Evolutionary conservation across 768 basidiomycete species (phyloP), one percentile per base, ranked within the genome.

Genomic region (Thelephora aurantiotincta): DNA sequence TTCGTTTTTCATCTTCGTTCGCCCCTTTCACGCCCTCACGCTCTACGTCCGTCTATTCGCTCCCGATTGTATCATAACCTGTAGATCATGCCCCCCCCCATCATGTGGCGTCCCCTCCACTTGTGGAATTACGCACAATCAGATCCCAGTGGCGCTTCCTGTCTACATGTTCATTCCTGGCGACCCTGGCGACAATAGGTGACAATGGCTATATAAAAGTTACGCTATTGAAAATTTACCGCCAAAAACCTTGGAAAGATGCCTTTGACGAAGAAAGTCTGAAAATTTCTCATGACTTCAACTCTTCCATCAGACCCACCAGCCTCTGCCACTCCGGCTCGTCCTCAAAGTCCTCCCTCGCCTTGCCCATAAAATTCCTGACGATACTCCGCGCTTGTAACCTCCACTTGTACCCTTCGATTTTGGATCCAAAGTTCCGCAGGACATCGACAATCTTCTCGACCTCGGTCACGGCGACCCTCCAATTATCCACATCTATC

Each of bases 311-410:
- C 55, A 91, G 60, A 51, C 71, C 75, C 56, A 70, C 68, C 57
- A 98, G 66, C 51, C 69, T 68, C 22, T 67, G 60, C 82, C 86
- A 97, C 66, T 90, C 91, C 3, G 79, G 73, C 60, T 96, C 87
- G 45, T 92, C 92, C 61, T 83, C 86, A 53, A 92, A 97, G 49
- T 68, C 87, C 22, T 41, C 38, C 62, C 70, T 80, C 50, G 87
- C 89, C 50, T 87, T 70, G 6, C 86, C 93, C 65, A 88, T 74
- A 64, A 97, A 98, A 45, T 81, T 84, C 64, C 93, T 71, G 50
- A 97, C 74, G 48, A 97, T 70, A 51, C 89, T 92, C 47, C 83
- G 73, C 38, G 80, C 88, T 64, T 94, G 89, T 56, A 86, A 73
- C 62, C 71, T 75, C 96, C 96, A 98, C 52, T 80, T 82, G 49